Conservation (phyloP, 2,329 filamentous ascomycete genomes). For the Dactylellina cionopaga region DNA sequence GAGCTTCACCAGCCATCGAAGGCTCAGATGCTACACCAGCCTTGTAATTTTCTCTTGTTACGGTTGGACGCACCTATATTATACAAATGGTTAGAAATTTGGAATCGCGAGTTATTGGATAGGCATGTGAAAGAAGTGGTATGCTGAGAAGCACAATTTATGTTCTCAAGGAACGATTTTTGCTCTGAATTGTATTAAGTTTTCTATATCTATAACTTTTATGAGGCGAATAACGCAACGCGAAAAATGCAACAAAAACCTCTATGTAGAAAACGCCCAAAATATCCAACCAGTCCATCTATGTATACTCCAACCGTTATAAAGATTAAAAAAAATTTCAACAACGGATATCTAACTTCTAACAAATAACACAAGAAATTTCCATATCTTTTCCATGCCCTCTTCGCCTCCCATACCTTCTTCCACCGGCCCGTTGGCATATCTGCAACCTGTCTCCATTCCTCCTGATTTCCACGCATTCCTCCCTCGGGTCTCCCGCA, state of each 20-base stretch:
- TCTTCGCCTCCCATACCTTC: constrained; percentile 23
- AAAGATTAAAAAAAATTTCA: neutral
- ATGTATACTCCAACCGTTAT: neutral
- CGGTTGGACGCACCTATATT: constrained; percentile 15
- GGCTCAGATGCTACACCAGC: neutral
- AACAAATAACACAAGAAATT: constrained; percentile 44
- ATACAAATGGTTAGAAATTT: no score
- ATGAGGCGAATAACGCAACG: no score
- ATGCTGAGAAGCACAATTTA: no score
- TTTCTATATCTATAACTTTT: no score
- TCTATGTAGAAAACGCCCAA: neutral
- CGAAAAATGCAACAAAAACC: constrained; percentile 21
- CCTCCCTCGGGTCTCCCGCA: constrained; percentile 12
- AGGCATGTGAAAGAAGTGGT: no score
- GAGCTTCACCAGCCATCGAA: constrained; percentile 6
- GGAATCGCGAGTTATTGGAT: no score
- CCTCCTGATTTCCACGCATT: constrained; percentile 47
- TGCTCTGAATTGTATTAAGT: no score
- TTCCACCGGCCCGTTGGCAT: constrained; percentile 28
- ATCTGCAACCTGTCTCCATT: constrained; percentile 44
- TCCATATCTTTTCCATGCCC: constrained; percentile 22
- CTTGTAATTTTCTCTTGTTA: neutral
- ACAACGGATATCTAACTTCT: neutral
- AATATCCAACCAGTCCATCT: neutral
- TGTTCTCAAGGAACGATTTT: no score